Base-by-base conservation (phyloP, 495 filamentous ascomycete species). In the Glonium stellatum region DNA sequence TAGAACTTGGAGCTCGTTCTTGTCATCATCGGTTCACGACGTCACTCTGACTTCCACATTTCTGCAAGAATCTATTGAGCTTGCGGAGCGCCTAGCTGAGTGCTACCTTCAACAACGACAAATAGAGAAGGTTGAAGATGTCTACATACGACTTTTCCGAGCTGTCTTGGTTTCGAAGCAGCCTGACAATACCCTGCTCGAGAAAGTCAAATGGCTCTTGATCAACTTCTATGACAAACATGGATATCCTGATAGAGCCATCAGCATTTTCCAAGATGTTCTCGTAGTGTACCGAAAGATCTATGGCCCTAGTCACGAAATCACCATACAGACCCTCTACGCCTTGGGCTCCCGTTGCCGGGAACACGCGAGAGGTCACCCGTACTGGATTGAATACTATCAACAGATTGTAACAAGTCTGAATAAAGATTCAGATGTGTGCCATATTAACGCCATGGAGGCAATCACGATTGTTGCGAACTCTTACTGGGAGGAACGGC, bases 341-440 rank as follows among this genome's bases (percentile, higher is more conserved):
- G 50, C n/a, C 13, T 44, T 64, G 49, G 61, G 44, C 6, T 27
- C 13, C 13, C 39, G 61, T 6, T 64, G 61, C 48, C 61, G 46
- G 3, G 31, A 9, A 0, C 60, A 63, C 35, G 46, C 60, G 1
- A 25, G 60, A 19, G 58, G 58, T 21, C 60, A 63, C 34, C 60
- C 60, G 9, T 63, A 64, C 57, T 64, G 57, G 61, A 42, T 64
- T 23, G 61, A 64, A 37, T 64, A 64, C 42, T 64, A 64, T 23
- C 61, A 52, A 37, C 61, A 64, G 35, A 60, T 64, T 22, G 22
- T 64, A 19, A 55, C 42, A 0, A 51, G 5, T 12, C 34, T 64
- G 49, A 64, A 64, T 50, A 64, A 60, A 25, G 57, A 60, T 46
- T 59, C 57, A 1, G 48, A 59, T 27, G 23, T 60, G 21, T 64